Conservation (phyloP, 73 alveolate species). For the Symbiodinium pilosum region DNA sequence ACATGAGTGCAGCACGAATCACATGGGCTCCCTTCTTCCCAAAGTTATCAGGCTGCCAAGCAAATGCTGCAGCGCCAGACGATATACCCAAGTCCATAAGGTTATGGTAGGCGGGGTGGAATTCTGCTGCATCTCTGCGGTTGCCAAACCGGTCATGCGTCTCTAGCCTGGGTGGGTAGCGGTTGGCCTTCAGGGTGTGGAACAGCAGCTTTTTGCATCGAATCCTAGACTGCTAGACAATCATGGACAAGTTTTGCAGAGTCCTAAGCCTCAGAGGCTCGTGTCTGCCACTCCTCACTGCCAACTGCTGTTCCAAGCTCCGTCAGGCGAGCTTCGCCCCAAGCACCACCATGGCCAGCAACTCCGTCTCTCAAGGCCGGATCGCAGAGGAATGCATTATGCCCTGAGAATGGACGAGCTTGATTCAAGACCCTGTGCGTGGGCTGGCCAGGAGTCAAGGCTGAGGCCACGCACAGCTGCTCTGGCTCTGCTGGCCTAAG, state of each 20-base stretch:
- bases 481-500: too few species aligned
- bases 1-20: slow-evolving; percentile 71
- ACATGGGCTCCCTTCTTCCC: slow-evolving; percentile 57
- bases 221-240: background rate
- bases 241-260: background rate
- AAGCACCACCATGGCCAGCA: background rate
- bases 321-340: slow-evolving; percentile 41
- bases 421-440: slow-evolving; percentile 42
- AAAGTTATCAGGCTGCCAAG: slow-evolving; percentile 38
- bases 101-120: slow-evolving; percentile 53
- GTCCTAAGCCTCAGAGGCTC: slow-evolving; percentile 33
- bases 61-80: slow-evolving; percentile 32
- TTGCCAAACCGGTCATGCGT: slow-evolving; percentile 27
- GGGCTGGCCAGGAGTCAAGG: background rate
- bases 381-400: slow-evolving; percentile 22
- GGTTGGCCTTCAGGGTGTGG: background rate
- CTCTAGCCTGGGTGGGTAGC: slow-evolving; percentile 31
- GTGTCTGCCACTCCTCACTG: slow-evolving; percentile 52
- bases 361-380: slow-evolving; percentile 41
- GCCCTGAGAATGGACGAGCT: slow-evolving; percentile 17
- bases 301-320: slow-evolving; percentile 44
- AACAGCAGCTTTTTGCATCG: background rate
- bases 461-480: too few species aligned
- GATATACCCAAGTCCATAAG: slow-evolving; percentile 34
- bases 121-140: slow-evolving; percentile 25